Conservation (phyloP, 352 stramenopile species). For the Pythium rishiriense region DNA sequence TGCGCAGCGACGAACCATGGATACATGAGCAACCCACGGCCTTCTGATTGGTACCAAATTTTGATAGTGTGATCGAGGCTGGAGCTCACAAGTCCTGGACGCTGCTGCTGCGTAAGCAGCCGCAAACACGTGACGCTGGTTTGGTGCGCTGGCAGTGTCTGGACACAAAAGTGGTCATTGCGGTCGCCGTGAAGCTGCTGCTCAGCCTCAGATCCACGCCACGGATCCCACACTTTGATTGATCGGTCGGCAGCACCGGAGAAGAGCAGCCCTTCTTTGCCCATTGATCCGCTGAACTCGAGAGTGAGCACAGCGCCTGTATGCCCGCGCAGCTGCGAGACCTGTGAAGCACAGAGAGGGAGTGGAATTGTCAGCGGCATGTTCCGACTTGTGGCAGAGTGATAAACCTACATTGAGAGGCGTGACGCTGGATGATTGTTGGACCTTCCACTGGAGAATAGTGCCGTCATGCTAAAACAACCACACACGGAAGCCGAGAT, state of each 20-base stretch:
- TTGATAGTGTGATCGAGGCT: constrained; percentile 70
- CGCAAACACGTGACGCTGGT: constrained; percentile 54
- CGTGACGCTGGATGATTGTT: constrained; percentile 45
- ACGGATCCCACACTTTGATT: constrained; percentile 77
- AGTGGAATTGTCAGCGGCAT: not conserved
- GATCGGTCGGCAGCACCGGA: constrained; percentile 63
- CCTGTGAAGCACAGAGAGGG: constrained; percentile 28
- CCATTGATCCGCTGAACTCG: constrained; percentile 43
- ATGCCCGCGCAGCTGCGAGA: constrained; percentile 49
- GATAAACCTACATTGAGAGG: constrained; percentile 39
- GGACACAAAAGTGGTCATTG: constrained; percentile 48
- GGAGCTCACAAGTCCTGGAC: constrained; percentile 61
- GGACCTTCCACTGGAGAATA: constrained; percentile 60
- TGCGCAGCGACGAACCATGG: constrained; percentile 67
- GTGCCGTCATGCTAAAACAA: constrained; percentile 53
- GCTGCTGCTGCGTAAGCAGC: constrained; percentile 47
- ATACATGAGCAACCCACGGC: constrained; percentile 61
- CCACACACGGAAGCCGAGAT: not conserved
- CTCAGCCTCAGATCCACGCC: constrained; percentile 40
- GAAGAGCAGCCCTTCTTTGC: constrained; percentile 58
- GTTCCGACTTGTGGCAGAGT: not conserved
- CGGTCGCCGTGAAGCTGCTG: constrained; percentile 29
- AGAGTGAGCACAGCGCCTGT: constrained; percentile 50
- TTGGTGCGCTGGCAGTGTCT: constrained; percentile 60
- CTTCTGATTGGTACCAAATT: constrained; percentile 61